Percentiles rank a stretch among this genome's conserved stretches.
Evolutionary conservation across 768 basidiomycete genomes (phyloP).

Genomic region (Termitomyces sp.): DNA sequence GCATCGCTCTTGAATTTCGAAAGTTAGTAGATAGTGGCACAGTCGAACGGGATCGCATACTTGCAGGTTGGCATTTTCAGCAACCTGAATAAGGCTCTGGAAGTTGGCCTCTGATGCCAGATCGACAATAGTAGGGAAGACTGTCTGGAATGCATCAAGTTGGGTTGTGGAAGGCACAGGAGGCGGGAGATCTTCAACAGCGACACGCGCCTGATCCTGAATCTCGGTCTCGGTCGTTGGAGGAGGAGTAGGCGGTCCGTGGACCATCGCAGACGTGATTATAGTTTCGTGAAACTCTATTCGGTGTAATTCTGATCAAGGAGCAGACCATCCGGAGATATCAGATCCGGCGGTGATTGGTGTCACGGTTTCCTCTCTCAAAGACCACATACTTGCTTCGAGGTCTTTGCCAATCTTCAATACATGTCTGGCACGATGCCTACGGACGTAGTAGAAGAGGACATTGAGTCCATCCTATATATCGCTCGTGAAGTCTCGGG

Average conservation of each 20-base stretch:
- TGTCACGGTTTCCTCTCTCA: not conserved
- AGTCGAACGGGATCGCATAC: conserved; percentile 29
- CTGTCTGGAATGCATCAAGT: conserved; percentile 36
- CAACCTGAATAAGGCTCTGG: conserved; percentile 34
- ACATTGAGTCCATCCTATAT: conserved; percentile 86
- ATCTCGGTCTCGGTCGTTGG: conserved; percentile 53
- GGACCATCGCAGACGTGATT: conserved; percentile 34
- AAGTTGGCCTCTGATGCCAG: conserved; percentile 40
- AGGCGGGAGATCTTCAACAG: conserved; percentile 7
- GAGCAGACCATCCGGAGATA: not conserved
- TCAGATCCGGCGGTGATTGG: conserved; percentile 1
- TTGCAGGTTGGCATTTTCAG: conserved; percentile 49
- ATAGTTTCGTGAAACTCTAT: not conserved
- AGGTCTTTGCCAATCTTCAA: not conserved
- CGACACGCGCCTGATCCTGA: conserved; percentile 40
- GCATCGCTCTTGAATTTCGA: conserved; percentile 21
- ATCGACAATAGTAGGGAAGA: conserved; percentile 39
- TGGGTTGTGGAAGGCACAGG: conserved; percentile 13
- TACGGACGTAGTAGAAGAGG: conserved; percentile 61
- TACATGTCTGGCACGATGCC: not conserved
- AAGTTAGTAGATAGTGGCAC: not conserved
- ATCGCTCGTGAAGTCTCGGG: conserved; percentile 90
- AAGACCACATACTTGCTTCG: not conserved
- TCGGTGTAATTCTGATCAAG: not conserved
- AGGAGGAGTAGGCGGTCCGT: conserved; percentile 61